Conservation (phyloP, 345 rosid species). For the Linum trigynum region DNA sequence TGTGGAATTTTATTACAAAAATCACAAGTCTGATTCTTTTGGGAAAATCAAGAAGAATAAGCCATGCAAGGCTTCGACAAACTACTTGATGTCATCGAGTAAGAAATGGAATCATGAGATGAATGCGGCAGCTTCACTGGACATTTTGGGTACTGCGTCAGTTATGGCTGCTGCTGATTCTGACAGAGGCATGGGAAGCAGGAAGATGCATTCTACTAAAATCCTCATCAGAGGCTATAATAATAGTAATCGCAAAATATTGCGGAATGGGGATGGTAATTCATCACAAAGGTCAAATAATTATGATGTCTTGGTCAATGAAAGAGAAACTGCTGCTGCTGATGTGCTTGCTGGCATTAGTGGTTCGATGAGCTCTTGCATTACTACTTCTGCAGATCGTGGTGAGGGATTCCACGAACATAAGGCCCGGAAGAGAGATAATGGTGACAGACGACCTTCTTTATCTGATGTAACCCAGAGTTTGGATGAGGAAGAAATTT, state of each 20-base stretch:
- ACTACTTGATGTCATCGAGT: slow-evolving; percentile 52
- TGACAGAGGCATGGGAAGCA: slow-evolving; percentile 32
- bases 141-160: slow-evolving; percentile 70
- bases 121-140: slow-evolving; percentile 57
- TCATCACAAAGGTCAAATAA: slow-evolving; percentile 35
- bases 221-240: slow-evolving; percentile 30
- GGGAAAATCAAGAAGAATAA: slow-evolving; percentile 72
- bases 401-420: slow-evolving; percentile 35
- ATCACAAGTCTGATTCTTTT: slow-evolving; percentile 89
- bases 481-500: slow-evolving; percentile 60
- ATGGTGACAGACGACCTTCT: slow-evolving; percentile 33
- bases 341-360: slow-evolving; percentile 73
- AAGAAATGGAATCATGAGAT: slow-evolving; percentile 63
- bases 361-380: slow-evolving; percentile 76
- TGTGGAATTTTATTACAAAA: slow-evolving; percentile 91
- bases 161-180: slow-evolving; percentile 67
- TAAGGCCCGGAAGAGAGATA: slow-evolving; percentile 38
- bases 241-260: neutral
- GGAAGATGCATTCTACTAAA: slow-evolving; percentile 32
- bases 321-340: slow-evolving; percentile 69
- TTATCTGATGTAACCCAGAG: slow-evolving; percentile 51
- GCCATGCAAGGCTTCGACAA: slow-evolving; percentile 45
- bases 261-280: slow-evolving; percentile 27
- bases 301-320: slow-evolving; percentile 39
- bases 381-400: slow-evolving; percentile 54